Evolutionary conservation across 352 stramenopile species (phyloP).

Genomic region (Phytopythium mirpurense): DNA sequence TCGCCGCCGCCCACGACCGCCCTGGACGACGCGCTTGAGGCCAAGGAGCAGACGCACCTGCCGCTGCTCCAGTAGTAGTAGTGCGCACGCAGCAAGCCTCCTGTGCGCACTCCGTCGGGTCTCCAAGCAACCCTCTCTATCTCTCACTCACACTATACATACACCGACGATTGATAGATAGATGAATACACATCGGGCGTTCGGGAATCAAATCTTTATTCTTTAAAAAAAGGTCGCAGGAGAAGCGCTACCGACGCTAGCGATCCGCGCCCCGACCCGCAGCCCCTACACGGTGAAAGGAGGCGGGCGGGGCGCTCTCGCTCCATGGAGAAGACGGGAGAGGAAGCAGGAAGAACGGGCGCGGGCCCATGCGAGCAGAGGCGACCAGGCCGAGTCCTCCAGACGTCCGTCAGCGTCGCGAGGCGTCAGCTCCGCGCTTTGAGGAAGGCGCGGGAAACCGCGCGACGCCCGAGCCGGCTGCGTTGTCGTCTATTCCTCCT

Average conservation of each 20-base stretch:
- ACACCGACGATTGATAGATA: too few relatives aligned
- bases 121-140: too few relatives aligned
- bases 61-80: slow-evolving; percentile 3
- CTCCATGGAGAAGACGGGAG: neutral
- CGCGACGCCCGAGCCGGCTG: neutral
- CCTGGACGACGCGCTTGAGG: slow-evolving; percentile 25
- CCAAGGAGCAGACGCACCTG: slow-evolving; percentile 15
- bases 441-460: neutral
- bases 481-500: slow-evolving; percentile 69
- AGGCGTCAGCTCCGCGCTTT: too few relatives aligned
- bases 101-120: too few relatives aligned
- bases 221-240: slow-evolving; percentile 3
- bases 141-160: too few relatives aligned
- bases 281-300: neutral
- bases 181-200: neutral
- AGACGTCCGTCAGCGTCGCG: too few relatives aligned
- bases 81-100: too few relatives aligned
- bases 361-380: neutral
- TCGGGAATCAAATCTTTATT: slow-evolving; percentile 12
- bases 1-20: slow-evolving; percentile 34
- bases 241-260: neutral
- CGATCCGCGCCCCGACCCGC: neutral
- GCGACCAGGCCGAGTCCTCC: too few relatives aligned
- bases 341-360: neutral
- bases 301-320: neutral